A percentile compares a stretch with the other conserved stretches of the same genome.
These are phyloP conservation scores for Fusarium agapanthi DNA, from an alignment of 2,329 filamentous ascomycete species.

Conservation along the genomic window DNA sequence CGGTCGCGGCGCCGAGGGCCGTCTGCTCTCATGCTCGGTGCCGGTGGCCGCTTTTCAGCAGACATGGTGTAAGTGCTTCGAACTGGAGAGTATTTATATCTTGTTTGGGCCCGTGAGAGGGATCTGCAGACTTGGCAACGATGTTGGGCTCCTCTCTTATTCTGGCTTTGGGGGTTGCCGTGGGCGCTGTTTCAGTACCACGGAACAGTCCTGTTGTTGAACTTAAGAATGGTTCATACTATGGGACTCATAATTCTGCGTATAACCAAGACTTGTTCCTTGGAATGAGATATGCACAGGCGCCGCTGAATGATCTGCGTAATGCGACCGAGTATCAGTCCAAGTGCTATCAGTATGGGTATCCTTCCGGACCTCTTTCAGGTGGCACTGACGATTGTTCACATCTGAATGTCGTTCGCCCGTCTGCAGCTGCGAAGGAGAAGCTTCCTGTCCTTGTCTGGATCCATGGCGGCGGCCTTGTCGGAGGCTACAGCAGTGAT, in stretches of 20 bases:
- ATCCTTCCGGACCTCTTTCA: slow-evolving; percentile 2
- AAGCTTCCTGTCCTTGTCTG: slow-evolving; percentile 26
- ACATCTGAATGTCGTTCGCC: slow-evolving; percentile 21
- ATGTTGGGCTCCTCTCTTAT: slow-evolving; percentile 6
- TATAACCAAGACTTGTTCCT: slow-evolving; percentile 30
- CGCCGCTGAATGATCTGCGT: slow-evolving; percentile 15
- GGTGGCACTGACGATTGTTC: slow-evolving; percentile 28
- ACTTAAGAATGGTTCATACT: slow-evolving; percentile 27
- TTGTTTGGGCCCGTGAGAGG: neutral
- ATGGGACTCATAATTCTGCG: neutral
- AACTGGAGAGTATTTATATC: neutral
- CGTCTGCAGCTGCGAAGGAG: neutral
- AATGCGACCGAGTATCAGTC: slow-evolving; percentile 28
- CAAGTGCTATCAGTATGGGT: slow-evolving; percentile 21
- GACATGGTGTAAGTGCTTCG: neutral
- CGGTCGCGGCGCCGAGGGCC: slow-evolving; percentile 22
- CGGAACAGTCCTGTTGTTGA: neutral
- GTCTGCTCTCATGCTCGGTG: neutral
- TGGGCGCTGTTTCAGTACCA: neutral
- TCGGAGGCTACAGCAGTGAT: slow-evolving; percentile 10
- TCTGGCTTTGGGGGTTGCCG: neutral
- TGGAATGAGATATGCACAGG: slow-evolving; percentile 27
- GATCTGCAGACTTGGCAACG: neutral
- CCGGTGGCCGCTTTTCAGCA: slow-evolving; percentile 1
- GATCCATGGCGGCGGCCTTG: slow-evolving; percentile 28